Percentiles rank a stretch among this genome's conserved stretches.
phyloP scores from a whole-genome alignment of 2,329 filamentous ascomycete genomes.

The Aspergillus brunneoviolaceus region DNA sequence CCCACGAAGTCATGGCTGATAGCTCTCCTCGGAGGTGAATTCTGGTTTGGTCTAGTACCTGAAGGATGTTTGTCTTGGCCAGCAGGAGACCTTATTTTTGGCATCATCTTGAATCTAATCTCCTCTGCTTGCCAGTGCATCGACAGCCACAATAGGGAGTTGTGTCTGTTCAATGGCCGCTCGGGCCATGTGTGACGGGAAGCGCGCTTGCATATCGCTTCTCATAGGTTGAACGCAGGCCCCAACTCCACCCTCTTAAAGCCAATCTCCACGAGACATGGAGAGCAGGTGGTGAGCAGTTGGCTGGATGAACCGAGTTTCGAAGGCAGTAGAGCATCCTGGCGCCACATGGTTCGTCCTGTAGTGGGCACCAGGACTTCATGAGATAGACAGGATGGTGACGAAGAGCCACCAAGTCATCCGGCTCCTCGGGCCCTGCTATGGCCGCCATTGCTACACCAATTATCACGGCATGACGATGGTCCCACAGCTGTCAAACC shows the following conservation, averaged over 20 bases:
- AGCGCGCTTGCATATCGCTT: slow-evolving; percentile 32
- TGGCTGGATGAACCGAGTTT: neutral
- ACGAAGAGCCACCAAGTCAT: neutral
- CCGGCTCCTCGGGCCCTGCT: neutral
- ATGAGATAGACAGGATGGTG: neutral
- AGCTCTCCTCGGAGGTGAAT: slow-evolving; percentile 1
- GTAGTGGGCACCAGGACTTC: neutral
- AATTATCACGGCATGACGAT: slow-evolving; percentile 8
- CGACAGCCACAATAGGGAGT: neutral
- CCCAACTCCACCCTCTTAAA: slow-evolving; percentile 13
- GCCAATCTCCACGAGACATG: slow-evolving; percentile 18
- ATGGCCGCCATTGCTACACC: neutral
- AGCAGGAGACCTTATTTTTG: slow-evolving; percentile 18
- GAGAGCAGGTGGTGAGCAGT: neutral
- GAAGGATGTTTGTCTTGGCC: neutral
- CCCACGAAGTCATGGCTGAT: slow-evolving; percentile 6
- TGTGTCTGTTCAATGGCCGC: slow-evolving; percentile 10
- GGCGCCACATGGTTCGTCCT: slow-evolving; percentile 4
- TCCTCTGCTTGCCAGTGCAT: neutral
- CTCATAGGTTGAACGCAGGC: slow-evolving; percentile 26
- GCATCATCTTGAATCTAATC: slow-evolving; percentile 11
- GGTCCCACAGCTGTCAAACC: slow-evolving; percentile 1
- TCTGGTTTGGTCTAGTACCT: slow-evolving; percentile 17
- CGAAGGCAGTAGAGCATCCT: slow-evolving; percentile 8
- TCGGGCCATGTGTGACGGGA: slow-evolving; percentile 23